A percentile compares a stretch with the other conserved stretches of the same genome.
phyloP scores from a whole-genome alignment of 208 protist genomes.

The Wallacemonas sp. region DNA sequence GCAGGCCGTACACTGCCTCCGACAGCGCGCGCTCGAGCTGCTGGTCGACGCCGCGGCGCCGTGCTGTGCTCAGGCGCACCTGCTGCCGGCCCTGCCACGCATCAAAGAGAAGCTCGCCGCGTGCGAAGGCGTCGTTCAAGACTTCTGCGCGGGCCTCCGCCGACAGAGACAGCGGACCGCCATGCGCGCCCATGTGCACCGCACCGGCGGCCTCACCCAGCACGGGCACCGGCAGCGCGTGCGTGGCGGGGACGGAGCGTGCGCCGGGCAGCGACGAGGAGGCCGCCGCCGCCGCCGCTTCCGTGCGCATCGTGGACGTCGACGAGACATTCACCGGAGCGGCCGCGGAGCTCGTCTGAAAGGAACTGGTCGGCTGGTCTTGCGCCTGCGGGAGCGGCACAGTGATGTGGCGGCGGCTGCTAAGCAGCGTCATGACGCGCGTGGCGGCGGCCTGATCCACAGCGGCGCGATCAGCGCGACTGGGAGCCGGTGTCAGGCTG shows the following conservation, averaged over 20 bases:
- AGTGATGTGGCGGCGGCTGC: not conserved
- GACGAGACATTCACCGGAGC: too few species aligned
- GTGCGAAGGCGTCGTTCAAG: slow-evolving; percentile 4
- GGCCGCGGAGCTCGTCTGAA: too few species aligned
- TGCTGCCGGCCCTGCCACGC: slow-evolving; percentile 61
- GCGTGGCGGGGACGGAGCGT: not conserved
- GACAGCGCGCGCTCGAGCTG: slow-evolving; percentile 38
- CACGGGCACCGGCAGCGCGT: slow-evolving; percentile 10
- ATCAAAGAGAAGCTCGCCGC: slow-evolving; percentile 38
- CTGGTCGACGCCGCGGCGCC: slow-evolving; percentile 31
- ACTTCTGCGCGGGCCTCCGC: slow-evolving; percentile 4
- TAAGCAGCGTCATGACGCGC: slow-evolving; percentile 2
- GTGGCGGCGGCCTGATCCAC: slow-evolving; percentile 3
- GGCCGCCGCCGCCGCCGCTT: too few species aligned
- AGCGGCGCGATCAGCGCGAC: not conserved
- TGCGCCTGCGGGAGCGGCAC: slow-evolving; percentile 2
- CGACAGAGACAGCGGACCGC: slow-evolving; percentile 13
- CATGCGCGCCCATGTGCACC: slow-evolving; percentile 3
- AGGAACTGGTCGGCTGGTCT: not conserved
- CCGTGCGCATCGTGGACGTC: too few species aligned
- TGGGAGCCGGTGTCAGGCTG: not conserved
- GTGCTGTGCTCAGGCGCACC: slow-evolving; percentile 28
- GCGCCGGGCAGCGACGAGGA: not conserved
- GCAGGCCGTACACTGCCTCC: slow-evolving; percentile 34
- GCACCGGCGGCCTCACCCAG: slow-evolving; percentile 20